A percentile compares a stretch with the other conserved stretches of the same genome.
phyloP scores from a whole-genome alignment of 176 grass and related monocot species.

The Musa troglodytarum region DNA sequence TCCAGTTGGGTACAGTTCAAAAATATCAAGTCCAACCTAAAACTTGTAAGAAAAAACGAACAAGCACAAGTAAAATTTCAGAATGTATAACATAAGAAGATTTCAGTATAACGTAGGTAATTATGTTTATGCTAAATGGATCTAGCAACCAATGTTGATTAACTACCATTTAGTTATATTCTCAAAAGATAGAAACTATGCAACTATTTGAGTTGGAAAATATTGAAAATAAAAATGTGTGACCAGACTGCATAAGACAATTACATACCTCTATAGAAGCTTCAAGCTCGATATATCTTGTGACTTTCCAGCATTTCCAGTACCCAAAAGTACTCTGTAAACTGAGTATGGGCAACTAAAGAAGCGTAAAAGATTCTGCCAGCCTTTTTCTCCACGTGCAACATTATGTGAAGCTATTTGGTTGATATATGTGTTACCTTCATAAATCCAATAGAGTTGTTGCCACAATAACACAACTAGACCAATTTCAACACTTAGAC shows the following conservation, averaged over 20 bases:
- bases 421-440: slow-evolving; percentile 75
- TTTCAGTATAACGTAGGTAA: background rate
- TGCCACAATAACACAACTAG: slow-evolving; percentile 72
- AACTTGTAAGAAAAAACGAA: background rate
- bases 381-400: slow-evolving; percentile 49
- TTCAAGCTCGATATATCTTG: slow-evolving; percentile 74
- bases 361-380: slow-evolving; percentile 72
- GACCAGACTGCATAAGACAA: background rate
- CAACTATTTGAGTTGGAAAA: background rate
- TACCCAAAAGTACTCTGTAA: slow-evolving; percentile 45
- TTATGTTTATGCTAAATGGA: background rate
- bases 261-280: slow-evolving; percentile 24
- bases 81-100: background rate
- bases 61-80: background rate
- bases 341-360: slow-evolving; percentile 63
- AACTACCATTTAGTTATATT: background rate
- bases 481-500: slow-evolving; percentile 74
- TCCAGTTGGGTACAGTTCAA: background rate
- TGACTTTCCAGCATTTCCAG: slow-evolving; percentile 40
- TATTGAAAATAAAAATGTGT: background rate
- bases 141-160: background rate
- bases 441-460: slow-evolving; percentile 82
- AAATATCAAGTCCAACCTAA: background rate
- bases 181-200: background rate
- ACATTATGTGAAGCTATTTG: slow-evolving; percentile 43